These are phyloP conservation scores for Talaromyces atroroseus DNA, from an alignment of 2,329 filamentous ascomycete species.

Conservation along the genomic window DNA sequence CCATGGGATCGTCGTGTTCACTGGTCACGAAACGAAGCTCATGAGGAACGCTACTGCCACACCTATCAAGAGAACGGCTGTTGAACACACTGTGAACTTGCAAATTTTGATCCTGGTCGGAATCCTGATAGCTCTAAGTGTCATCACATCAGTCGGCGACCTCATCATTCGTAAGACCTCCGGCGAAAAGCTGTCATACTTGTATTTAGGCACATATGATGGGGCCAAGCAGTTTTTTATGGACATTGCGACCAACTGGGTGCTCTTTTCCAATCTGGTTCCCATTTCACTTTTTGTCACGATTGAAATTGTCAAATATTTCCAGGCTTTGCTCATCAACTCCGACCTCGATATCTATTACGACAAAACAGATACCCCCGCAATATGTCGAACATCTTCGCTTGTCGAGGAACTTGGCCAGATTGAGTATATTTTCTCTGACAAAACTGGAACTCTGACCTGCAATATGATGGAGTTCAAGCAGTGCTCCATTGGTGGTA, in stretches of 20 bases:
- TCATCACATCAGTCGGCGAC: constrained; percentile 88
- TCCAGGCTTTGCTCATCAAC: constrained; percentile 95
- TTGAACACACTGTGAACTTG: constrained; percentile 87
- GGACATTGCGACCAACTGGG: constrained; percentile 98
- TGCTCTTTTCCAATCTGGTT: constrained; percentile 91
- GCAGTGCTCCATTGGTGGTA: constrained; percentile 84
- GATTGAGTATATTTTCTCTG: constrained; percentile 97
- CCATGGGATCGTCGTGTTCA: constrained; percentile 93
- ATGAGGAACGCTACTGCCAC: constrained; percentile 98
- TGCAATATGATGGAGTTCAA: constrained; percentile 99
- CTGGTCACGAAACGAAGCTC: constrained; percentile 94
- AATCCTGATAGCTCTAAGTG: constrained; percentile 76
- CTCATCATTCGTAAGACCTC: constrained; percentile 68
- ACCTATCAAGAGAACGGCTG: constrained; percentile 94
- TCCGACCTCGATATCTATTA: constrained; percentile 98
- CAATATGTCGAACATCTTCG: constrained; percentile 92
- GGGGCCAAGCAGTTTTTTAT: constrained; percentile 79
- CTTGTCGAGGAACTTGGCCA: constrained; percentile 95
- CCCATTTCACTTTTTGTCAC: constrained; percentile 98
- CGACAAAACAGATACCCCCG: constrained; percentile 88
- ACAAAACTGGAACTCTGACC: constrained; percentile 96
- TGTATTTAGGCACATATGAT: constrained; percentile 60
- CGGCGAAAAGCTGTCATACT: constrained; percentile 62
- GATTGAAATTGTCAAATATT: constrained; percentile 96
- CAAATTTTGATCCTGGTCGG: constrained; percentile 86